phyloP scores from a whole-genome alignment of 2,329 filamentous ascomycete genomes.

The Trichoderma koningii region DNA sequence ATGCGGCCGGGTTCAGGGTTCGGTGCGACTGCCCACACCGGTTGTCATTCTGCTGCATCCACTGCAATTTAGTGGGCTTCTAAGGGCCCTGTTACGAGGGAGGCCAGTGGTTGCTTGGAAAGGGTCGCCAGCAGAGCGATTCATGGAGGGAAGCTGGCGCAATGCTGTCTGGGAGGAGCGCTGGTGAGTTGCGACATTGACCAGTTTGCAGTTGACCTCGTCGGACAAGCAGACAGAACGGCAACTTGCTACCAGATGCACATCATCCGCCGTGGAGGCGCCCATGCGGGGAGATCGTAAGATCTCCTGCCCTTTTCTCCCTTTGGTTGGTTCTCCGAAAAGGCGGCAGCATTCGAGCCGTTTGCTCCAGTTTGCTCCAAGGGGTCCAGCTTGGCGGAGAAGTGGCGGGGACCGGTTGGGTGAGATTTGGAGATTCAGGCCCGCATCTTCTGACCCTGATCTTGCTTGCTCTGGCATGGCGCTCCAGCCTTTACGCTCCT shows the following conservation, averaged over 20 bases:
- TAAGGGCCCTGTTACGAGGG: slow-evolving; percentile 8
- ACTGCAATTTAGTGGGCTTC: slow-evolving; percentile 14
- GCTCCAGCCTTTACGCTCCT: slow-evolving; percentile 23
- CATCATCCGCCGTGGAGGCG: slow-evolving; percentile 22
- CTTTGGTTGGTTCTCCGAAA: slow-evolving; percentile 11
- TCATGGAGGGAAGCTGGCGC: neutral
- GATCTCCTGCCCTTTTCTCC: slow-evolving; percentile 16
- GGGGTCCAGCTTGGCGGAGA: slow-evolving; percentile 20
- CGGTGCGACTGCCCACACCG: neutral
- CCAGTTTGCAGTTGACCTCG: neutral
- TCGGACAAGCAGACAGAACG: neutral
- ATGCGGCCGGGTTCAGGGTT: slow-evolving; percentile 18
- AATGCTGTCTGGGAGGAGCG: neutral
- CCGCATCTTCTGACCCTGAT: slow-evolving; percentile 15
- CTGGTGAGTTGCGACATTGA: neutral
- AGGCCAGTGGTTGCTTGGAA: neutral
- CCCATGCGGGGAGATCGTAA: slow-evolving; percentile 22
- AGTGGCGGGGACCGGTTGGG: slow-evolving; percentile 12
- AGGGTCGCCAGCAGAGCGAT: neutral
- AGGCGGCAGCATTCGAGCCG: neutral
- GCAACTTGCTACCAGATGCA: slow-evolving; percentile 14
- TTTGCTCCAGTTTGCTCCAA: neutral
- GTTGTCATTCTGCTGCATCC: slow-evolving; percentile 12
- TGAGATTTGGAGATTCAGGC: slow-evolving; percentile 24
- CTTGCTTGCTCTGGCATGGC: slow-evolving; percentile 24